Base-by-base conservation (phyloP, 805 yeast species). In the Saccharomycopsis babjevae region DNA sequence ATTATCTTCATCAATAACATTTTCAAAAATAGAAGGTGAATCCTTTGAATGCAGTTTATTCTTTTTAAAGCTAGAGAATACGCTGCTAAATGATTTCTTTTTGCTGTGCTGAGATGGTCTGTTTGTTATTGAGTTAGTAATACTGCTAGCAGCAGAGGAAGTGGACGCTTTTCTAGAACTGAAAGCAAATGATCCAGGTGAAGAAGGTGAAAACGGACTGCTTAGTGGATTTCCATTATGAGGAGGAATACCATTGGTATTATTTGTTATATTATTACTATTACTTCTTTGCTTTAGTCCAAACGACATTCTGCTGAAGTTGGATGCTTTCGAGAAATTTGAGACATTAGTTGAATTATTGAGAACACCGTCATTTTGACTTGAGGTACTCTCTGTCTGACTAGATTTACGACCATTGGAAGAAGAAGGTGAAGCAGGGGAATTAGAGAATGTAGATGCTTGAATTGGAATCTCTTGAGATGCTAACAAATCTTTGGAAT, bases 71-170 rank as follows among this genome's bases (percentile, higher is more conserved):
- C 62, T 61, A 5, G 60, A 54, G 39, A 63, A 56, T 13, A 63
- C 65, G 20, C 59, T 58, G 13, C 61, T 58, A 2, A 63, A 46
- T 28, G 65, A 55, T 42, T 64, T 63, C 43, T 61, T 63, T 59
- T 63, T 63, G 20, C 59, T 63, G 22, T 32, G 58, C 16, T 61
- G 38, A 8, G 59, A 38, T 13, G 64, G 65, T 20, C 61, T 36
- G 5, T 42, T 40, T 42, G 42, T 39, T 7, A 28, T 32, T 15
- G 55, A 32, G 22, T 30, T 38, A 18, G 40, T 59, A 30, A 28
- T 25, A 30, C 20, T 38, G 50, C 42, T 56, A 7, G 50, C 43
- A n/a, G 16, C 22, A 30, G 55, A 46, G 2, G 60, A 57, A 5
- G 56, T 55, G 18, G 61, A 59, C 10, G 62, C 55, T 46, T 62